Percentiles rank a stretch among this genome's conserved stretches.
phyloP scores from a whole-genome alignment of 1,284 basidiomycete genomes.

The Ustilago lituana region DNA sequence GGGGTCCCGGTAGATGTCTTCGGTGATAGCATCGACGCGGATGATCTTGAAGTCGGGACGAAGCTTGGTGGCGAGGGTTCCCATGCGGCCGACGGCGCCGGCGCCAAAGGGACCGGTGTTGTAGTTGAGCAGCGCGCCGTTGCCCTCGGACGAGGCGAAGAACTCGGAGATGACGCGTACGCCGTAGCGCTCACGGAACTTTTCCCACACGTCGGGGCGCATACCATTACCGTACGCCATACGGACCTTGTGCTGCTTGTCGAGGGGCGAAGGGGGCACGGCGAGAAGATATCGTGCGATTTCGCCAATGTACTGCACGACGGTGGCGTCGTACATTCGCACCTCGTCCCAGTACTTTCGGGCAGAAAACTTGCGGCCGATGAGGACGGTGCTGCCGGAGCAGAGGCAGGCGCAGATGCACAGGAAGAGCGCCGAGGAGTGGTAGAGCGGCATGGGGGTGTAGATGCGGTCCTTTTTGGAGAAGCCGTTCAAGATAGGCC shows the following conservation, averaged over 20 bases:
- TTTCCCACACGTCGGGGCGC: constrained; percentile 67
- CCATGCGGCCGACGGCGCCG: constrained; percentile 65
- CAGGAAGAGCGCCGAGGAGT: constrained; percentile 63
- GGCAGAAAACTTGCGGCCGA: constrained; percentile 68
- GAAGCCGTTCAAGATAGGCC: constrained; percentile 55
- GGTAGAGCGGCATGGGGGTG: constrained; percentile 67
- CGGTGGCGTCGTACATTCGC: constrained; percentile 62
- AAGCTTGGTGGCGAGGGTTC: constrained; percentile 41
- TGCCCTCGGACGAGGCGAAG: constrained; percentile 66
- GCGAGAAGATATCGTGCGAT: constrained; percentile 66
- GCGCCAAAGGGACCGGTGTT: constrained; percentile 66
- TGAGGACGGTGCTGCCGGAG: constrained; percentile 64
- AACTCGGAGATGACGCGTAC: constrained; percentile 65
- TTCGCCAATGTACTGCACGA: constrained; percentile 68
- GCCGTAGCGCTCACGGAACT: constrained; percentile 66
- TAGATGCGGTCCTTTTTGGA: constrained; percentile 61
- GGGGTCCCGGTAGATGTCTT: constrained; percentile 64
- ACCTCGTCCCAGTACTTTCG: constrained; percentile 66
- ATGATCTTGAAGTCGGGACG: constrained; percentile 63
- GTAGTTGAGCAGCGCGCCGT: constrained; percentile 64
- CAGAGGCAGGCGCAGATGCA: constrained; percentile 62
- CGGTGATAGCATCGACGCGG: constrained; percentile 65
- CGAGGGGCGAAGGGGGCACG: constrained; percentile 59
- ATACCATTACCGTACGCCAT: constrained; percentile 68
- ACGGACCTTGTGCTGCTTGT: constrained; percentile 67